Percentiles rank a stretch among this genome's conserved stretches.
phyloP scores from a whole-genome alignment of 1,284 basidiomycete genomes.

The Grifola frondosa region DNA sequence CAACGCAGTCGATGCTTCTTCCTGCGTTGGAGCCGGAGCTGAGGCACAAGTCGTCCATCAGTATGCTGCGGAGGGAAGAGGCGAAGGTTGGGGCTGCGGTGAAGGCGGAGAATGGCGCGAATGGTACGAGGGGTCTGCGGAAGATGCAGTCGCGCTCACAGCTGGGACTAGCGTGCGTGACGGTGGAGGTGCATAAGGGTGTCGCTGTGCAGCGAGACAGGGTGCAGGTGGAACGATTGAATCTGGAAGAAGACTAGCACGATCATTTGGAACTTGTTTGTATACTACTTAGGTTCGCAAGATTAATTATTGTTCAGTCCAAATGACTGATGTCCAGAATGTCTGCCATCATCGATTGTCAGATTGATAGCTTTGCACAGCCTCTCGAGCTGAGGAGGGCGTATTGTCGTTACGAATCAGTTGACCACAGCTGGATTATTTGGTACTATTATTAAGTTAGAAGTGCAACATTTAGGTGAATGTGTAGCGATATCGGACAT shows the following conservation, averaged over 20 bases:
- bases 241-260: background rate
- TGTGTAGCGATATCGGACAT: too few relatives aligned
- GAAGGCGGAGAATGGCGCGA: background rate
- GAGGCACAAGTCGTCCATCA: background rate
- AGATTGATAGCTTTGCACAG: too few relatives aligned
- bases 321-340: too few relatives aligned
- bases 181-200: constrained; percentile 7
- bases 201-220: background rate
- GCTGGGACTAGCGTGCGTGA: constrained; percentile 7
- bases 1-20: constrained; percentile 7
- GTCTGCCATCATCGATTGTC: too few relatives aligned
- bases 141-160: constrained; percentile 11
- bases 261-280: too few relatives aligned
- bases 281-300: too few relatives aligned
- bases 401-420: too few relatives aligned
- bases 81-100: background rate
- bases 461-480: too few relatives aligned
- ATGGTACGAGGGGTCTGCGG: constrained; percentile 6
- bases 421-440: too few relatives aligned
- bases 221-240: background rate
- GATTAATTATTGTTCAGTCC: too few relatives aligned
- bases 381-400: too few relatives aligned
- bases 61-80: background rate
- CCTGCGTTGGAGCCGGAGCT: constrained; percentile 17
- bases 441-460: too few relatives aligned